Evolutionary conservation across 805 yeast species (phyloP).

Genomic region (Martiniozyma abietophila): DNA sequence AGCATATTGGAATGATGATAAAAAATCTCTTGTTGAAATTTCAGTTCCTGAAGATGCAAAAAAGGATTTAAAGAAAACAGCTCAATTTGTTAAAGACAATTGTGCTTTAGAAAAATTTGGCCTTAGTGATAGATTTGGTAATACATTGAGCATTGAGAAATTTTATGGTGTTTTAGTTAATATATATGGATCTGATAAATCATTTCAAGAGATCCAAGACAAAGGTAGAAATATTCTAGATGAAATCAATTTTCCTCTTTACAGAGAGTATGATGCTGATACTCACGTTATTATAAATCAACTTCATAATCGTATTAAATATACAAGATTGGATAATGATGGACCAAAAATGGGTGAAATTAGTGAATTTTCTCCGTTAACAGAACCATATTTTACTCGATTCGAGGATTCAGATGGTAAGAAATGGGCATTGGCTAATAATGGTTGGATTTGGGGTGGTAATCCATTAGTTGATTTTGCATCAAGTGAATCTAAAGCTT

Average conservation of each 20-base stretch:
- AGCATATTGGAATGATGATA: conserved; percentile 24
- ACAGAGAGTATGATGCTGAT: conserved; percentile 70
- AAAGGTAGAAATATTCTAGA: conserved; percentile 52
- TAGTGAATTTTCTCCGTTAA: conserved; percentile 47
- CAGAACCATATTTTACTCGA: conserved; percentile 84
- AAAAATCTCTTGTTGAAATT: conserved; percentile 17
- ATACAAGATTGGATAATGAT: conserved; percentile 62
- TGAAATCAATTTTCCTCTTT: conserved; percentile 67
- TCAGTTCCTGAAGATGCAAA: conserved; percentile 36
- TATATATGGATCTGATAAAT: conserved; percentile 24
- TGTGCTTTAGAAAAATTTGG: conserved; percentile 33
- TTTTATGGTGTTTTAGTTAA: conserved; percentile 45
- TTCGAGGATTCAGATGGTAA: conserved; percentile 46
- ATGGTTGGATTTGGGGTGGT: conserved; percentile 99
- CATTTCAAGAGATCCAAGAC: conserved; percentile 17
- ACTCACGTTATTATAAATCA: conserved; percentile 55
- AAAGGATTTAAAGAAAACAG: conserved; percentile 38
- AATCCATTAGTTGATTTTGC: conserved; percentile 93
- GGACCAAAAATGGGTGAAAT: conserved; percentile 78
- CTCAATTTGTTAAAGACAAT: conserved; percentile 38
- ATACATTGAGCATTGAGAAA: conserved; percentile 39
- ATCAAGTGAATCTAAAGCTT: conserved; percentile 65
- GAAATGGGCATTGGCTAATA: conserved; percentile 73
- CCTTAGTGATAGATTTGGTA: conserved; percentile 39
- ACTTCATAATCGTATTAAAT: conserved; percentile 66